phyloP scores from a whole-genome alignment of 345 rosid genomes.

The Lumnitzera littorea region DNA sequence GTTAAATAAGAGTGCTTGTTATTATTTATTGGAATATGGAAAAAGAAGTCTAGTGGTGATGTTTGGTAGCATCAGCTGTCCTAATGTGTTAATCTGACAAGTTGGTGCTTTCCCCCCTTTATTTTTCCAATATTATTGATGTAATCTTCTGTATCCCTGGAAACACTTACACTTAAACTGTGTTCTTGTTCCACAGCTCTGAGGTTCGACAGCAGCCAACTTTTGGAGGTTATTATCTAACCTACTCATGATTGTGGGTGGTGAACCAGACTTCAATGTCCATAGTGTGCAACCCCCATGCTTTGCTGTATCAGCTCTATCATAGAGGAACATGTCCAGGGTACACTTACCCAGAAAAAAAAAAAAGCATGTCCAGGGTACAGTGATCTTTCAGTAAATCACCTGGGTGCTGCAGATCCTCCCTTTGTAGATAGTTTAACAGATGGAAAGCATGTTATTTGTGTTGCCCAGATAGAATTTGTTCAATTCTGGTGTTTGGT shows the following conservation, averaged over 20 bases:
- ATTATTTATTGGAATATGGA: no score
- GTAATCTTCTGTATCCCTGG: no score
- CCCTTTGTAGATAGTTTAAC: slow-evolving; percentile 52
- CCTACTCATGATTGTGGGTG: slow-evolving; percentile 37
- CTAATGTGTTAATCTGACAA: no score
- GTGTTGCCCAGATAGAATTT: slow-evolving; percentile 26
- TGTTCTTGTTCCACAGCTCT: slow-evolving; percentile 24
- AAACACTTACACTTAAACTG: background rate
- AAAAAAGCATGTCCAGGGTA: slow-evolving; percentile 13
- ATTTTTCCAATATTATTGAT: no score
- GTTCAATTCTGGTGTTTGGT: slow-evolving; percentile 25
- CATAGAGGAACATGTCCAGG: slow-evolving; percentile 20
- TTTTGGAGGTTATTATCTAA: slow-evolving; percentile 29
- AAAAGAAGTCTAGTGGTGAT: no score
- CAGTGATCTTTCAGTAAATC: slow-evolving; percentile 23
- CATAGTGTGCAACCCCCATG: slow-evolving; percentile 34
- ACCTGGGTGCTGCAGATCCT: slow-evolving; percentile 32
- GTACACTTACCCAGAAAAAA: background rate
- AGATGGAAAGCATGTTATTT: slow-evolving; percentile 32
- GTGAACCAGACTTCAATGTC: slow-evolving; percentile 41
- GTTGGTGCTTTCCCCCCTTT: no score
- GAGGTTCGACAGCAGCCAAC: slow-evolving; percentile 26
- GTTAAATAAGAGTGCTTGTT: no score
- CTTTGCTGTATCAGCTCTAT: slow-evolving; percentile 21
- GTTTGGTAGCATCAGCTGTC: no score